Evolutionary conservation across 2,329 filamentous ascomycete species (phyloP), one percentile per base, ranked within the genome.

Genomic region (Colletotrichum limetticola): DNA sequence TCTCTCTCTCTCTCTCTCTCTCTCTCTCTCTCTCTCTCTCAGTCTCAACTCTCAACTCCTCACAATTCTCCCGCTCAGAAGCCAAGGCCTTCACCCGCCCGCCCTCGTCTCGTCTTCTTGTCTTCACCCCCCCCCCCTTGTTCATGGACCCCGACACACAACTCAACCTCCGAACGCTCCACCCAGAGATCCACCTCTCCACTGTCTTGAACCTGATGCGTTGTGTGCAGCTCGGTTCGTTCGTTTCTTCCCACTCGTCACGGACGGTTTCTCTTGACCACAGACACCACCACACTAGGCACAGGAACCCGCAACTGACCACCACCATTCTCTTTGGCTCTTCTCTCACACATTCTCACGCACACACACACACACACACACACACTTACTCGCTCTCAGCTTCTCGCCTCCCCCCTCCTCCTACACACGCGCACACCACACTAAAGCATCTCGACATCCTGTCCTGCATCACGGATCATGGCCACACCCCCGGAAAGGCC

Each of bases 151-250:
- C 57, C 62, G 57, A 58, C 58, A 68, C 58, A 55, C 61, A 68
- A 62, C 65, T 72, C 65, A 68, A 64, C 58, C 65, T 68, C 69
- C 70, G 69, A 72, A n/a, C 52, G 14, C 53, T 28, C 69, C 42
- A 60, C 28, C 8, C 22, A 37, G 42, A 37, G 32, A 55, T 55
- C 66, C 66, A 58, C 53, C 35, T 63, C 53, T 68, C 69, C 65
- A 68, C 37, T 57, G 52, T 49, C 49, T 72, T 53, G 69, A 63
- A 63, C 58, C 57, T 14, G 56, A 49, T 71, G 57, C 35, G 63
- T 71, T 57, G 57, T 37, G 57, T 67, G 49, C 46, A 35, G 28
- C 46, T 19, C 68, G 30, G 58, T 68, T 68, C 65, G 69, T 72
- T 72, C 58, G 65, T 62, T 68, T 72, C 69, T 64, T n/a, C 26